Percentiles rank a stretch among this genome's conserved stretches.
phyloP scores from a whole-genome alignment of 106 monocot species.

The Apostasia ramifera region DNA sequence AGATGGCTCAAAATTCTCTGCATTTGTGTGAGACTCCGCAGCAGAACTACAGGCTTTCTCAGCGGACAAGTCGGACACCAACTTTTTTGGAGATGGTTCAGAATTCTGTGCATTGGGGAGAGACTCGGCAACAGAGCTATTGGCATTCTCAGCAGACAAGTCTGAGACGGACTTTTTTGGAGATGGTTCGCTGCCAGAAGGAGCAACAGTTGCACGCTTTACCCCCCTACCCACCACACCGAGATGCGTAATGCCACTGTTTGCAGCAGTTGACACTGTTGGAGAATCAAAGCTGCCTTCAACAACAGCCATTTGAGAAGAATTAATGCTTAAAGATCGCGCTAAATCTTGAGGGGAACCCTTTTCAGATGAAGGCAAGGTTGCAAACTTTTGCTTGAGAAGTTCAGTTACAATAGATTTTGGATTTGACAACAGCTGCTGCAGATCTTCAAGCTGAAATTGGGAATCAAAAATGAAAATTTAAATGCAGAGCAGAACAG shows the following conservation, averaged over 20 bases:
- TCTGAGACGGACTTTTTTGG: constrained; percentile 35
- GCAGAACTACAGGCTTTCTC: too few relatives aligned
- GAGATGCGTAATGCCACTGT: constrained; percentile 50
- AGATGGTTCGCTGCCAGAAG: constrained; percentile 28
- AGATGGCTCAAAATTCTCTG: constrained; percentile 15
- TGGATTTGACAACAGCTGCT: constrained; percentile 48
- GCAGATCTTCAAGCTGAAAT: constrained; percentile 87
- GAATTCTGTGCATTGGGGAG: constrained; percentile 2
- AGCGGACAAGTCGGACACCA: not conserved
- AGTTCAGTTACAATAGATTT: constrained; percentile 41
- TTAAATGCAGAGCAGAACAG: not conserved
- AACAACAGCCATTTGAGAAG: constrained; percentile 37
- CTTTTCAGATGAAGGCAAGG: constrained; percentile 13
- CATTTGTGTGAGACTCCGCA: too few relatives aligned
- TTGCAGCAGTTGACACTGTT: constrained; percentile 33
- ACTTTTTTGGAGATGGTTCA: not conserved
- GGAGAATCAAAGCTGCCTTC: constrained; percentile 56
- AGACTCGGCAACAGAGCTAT: constrained; percentile 13
- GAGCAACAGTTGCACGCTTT: constrained; percentile 51
- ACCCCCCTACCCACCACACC: constrained; percentile 93
- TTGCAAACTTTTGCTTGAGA: constrained; percentile 36
- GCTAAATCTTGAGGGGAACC: not conserved
- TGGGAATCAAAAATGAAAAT: not conserved
- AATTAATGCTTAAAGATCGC: constrained; percentile 23
- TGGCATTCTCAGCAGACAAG: constrained; percentile 21